These are phyloP conservation scores for Coniochaeta pulveracea DNA, from an alignment of 2,329 filamentous ascomycete genomes.

Conservation along the genomic window DNA sequence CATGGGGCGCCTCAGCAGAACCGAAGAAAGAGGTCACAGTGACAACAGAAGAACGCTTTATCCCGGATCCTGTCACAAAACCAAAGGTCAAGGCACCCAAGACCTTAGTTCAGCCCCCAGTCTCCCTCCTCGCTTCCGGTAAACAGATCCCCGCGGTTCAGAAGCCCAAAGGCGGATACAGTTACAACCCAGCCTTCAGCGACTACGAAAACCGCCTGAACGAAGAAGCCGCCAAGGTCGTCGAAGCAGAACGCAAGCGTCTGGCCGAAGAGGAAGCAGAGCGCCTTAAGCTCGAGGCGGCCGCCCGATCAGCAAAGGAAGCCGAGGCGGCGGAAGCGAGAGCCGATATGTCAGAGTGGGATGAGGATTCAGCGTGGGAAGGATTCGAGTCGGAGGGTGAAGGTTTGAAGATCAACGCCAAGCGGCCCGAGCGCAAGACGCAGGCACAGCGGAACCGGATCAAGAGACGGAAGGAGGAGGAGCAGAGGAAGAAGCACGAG, in stretches of 20 bases:
- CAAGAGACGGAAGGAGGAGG: slow-evolving; percentile 79
- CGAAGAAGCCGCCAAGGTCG: slow-evolving; percentile 65
- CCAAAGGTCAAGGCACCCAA: slow-evolving; percentile 57
- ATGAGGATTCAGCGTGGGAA: slow-evolving; percentile 88
- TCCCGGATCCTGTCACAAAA: slow-evolving; percentile 58
- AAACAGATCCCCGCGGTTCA: slow-evolving; percentile 69
- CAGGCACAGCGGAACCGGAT: slow-evolving; percentile 77
- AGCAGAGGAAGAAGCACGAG: slow-evolving; percentile 65
- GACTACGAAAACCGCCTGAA: slow-evolving; percentile 74
- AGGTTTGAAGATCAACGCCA: slow-evolving; percentile 52
- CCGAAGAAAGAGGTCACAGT: slow-evolving; percentile 12
- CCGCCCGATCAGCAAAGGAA: slow-evolving; percentile 58
- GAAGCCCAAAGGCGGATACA: slow-evolving; percentile 71
- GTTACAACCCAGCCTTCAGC: slow-evolving; percentile 82
- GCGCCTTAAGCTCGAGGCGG: slow-evolving; percentile 53
- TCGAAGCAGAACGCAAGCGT: slow-evolving; percentile 68
- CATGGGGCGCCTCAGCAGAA: slow-evolving; percentile 48
- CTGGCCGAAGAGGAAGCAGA: slow-evolving; percentile 57
- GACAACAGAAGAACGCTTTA: slow-evolving; percentile 26
- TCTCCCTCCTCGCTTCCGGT: slow-evolving; percentile 73
- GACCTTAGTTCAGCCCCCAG: slow-evolving; percentile 64
- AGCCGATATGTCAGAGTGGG: slow-evolving; percentile 57
- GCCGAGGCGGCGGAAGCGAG: slow-evolving; percentile 63
- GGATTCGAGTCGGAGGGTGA: slow-evolving; percentile 75
- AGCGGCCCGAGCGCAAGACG: slow-evolving; percentile 76